Conservation (phyloP, 352 stramenopile genomes). For the Globisporangium megalacanthum region DNA sequence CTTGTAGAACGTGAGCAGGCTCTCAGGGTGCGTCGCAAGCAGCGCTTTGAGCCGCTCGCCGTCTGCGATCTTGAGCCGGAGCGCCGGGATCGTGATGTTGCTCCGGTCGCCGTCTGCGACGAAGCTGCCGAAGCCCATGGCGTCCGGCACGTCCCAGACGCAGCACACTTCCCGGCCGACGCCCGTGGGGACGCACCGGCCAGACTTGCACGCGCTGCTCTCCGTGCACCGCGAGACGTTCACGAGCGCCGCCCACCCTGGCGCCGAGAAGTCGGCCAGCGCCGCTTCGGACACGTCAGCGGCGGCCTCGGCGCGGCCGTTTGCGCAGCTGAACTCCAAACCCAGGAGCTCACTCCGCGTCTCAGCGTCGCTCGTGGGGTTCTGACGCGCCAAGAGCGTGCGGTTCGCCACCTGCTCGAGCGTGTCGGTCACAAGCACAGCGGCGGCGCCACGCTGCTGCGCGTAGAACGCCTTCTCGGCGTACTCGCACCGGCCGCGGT, state of each 20-base stretch:
- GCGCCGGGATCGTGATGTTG: slow-evolving; percentile 57
- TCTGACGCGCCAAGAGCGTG: slow-evolving; percentile 15
- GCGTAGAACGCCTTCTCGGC: slow-evolving; percentile 69
- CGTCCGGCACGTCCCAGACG: slow-evolving; percentile 70
- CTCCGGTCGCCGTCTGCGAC: slow-evolving; percentile 25
- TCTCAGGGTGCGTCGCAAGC: slow-evolving; percentile 9
- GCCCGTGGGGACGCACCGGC: slow-evolving; percentile 57
- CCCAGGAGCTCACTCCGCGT: slow-evolving; percentile 19
- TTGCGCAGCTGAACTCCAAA: slow-evolving; percentile 59
- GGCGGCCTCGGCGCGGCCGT: slow-evolving; percentile 29
- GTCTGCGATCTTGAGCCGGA: slow-evolving; percentile 63
- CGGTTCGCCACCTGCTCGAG: slow-evolving; percentile 67
- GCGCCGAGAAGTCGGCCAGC: slow-evolving; percentile 22
- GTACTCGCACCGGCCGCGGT: slow-evolving; percentile 72
- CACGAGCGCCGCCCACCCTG: slow-evolving; percentile 28
- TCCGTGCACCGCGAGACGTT: slow-evolving; percentile 39
- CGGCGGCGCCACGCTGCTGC: slow-evolving; percentile 52
- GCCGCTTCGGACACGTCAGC: slow-evolving; percentile 15
- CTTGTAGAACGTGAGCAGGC: slow-evolving; percentile 54
- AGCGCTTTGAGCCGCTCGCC: slow-evolving; percentile 46
- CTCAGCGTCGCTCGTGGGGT: slow-evolving; percentile 17
- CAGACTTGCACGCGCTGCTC: slow-evolving; percentile 39
- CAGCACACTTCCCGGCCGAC: slow-evolving; percentile 61
- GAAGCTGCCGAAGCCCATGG: slow-evolving; percentile 52
- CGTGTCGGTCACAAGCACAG: slow-evolving; percentile 75